Conservation (phyloP, 169 alveolate species). For the Blepharisma undulans region DNA sequence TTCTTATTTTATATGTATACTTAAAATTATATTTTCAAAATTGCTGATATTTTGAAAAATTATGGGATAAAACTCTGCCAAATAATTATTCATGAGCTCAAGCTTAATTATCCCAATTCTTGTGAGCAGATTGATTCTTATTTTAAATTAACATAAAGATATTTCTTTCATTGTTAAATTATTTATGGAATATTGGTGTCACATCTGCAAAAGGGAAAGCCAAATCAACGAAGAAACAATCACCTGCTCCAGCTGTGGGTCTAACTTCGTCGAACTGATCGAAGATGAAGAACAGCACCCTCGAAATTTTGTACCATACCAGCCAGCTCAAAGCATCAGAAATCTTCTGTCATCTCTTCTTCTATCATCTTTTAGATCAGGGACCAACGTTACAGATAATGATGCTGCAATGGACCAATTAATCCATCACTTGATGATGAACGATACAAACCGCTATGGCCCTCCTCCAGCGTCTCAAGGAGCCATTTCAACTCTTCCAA, state of each 20-base stretch:
- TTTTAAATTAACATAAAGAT: neutral
- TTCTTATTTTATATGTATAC: no score
- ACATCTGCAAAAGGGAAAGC: constrained; percentile 14
- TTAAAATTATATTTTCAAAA: no score
- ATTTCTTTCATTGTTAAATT: neutral
- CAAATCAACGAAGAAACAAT: neutral
- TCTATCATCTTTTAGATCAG: neutral
- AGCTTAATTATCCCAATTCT: neutral
- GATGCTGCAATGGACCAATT: constrained; percentile 19
- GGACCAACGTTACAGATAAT: neutral
- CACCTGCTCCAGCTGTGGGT: constrained; percentile 13
- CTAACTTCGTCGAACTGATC: neutral
- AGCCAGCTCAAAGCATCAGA: neutral
- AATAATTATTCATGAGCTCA: no score
- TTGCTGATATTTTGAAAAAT: no score
- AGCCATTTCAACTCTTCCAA: neutral
- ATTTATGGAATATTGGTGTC: constrained; percentile 39
- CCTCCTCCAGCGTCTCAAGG: constrained; percentile 38
- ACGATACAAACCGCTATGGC: constrained; percentile 31
- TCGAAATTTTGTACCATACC: constrained; percentile 1
- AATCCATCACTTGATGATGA: constrained; percentile 4
- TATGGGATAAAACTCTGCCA: no score
- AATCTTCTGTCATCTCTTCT: neutral
- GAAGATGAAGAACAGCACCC: constrained; percentile 32
- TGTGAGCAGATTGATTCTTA: neutral